phyloP scores from a whole-genome alignment of 73 alveolate species.

The Stentor roeselii region DNA sequence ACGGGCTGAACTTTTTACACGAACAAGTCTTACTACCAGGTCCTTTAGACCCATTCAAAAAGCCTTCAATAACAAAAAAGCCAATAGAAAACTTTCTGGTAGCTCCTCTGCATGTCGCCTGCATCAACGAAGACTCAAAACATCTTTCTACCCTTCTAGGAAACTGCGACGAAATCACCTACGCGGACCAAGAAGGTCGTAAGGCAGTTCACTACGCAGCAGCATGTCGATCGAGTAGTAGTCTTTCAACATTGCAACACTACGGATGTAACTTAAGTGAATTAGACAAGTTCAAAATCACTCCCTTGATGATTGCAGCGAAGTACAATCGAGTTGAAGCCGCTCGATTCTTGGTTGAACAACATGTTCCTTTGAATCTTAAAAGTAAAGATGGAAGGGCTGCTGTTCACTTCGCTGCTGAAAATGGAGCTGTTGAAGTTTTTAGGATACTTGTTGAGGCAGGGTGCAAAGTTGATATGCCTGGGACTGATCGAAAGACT shows the following conservation, averaged over 20 bases:
- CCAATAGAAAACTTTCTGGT: conserved; percentile 75
- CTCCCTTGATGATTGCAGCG: conserved; percentile 65
- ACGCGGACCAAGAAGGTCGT: conserved; percentile 37
- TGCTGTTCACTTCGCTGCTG: conserved; percentile 90
- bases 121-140: conserved; percentile 90
- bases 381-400: conserved; percentile 79
- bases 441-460: conserved; percentile 73
- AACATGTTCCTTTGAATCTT: conserved; percentile 22
- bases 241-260: conserved; percentile 69
- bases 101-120: conserved; percentile 95
- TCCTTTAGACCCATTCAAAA: conserved; percentile 53
- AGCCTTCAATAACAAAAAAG: conserved; percentile 67
- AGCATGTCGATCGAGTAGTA: conserved; percentile 79
- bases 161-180: conserved; percentile 64
- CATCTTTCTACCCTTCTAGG: conserved; percentile 64
- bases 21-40: conserved; percentile 71
- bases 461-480: conserved; percentile 69
- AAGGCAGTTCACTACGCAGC: conserved; percentile 97
- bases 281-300: conserved; percentile 69
- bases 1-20: conserved; percentile 91
- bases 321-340: neutral
- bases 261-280: conserved; percentile 79
- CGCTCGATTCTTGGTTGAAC: conserved; percentile 11
- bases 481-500: conserved; percentile 76
- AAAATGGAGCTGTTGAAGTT: conserved; percentile 74